Evolutionary conservation across 768 basidiomycete species (phyloP).

Genomic region (Boletales sp.): DNA sequence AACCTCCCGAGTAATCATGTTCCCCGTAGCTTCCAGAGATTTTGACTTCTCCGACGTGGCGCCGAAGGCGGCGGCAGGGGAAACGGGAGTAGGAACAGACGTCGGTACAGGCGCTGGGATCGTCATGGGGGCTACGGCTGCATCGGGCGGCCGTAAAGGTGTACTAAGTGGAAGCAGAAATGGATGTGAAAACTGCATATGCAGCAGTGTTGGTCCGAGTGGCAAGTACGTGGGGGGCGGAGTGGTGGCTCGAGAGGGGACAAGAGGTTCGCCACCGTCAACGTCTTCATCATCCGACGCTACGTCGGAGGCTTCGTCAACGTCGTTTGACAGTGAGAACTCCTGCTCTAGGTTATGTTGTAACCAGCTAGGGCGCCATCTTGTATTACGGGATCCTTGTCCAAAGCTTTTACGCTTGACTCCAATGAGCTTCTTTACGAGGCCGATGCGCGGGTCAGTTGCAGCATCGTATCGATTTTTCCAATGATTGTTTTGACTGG

Average conservation of each 20-base stretch:
- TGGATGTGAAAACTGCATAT: conserved; percentile 64
- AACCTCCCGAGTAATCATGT: conserved; percentile 59
- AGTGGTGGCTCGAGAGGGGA: conserved; percentile 55
- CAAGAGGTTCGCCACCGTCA: conserved; percentile 22
- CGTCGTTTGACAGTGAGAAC: conserved; percentile 29
- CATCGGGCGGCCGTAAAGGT: conserved; percentile 57
- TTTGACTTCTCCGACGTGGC: conserved; percentile 62
- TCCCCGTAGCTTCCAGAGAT: conserved; percentile 64
- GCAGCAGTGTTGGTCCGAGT: conserved; percentile 62
- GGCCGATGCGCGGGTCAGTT: conserved; percentile 71
- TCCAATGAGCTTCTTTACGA: conserved; percentile 65
- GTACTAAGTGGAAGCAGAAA: conserved; percentile 59
- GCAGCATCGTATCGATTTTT: conserved; percentile 48
- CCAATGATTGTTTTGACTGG: conserved; percentile 39
- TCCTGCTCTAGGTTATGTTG: conserved; percentile 49
- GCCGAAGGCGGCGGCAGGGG: conserved; percentile 69
- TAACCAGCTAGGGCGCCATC: conserved; percentile 42
- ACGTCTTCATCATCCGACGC: conserved; percentile 41
- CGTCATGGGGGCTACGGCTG: conserved; percentile 44
- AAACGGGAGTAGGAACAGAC: conserved; percentile 81
- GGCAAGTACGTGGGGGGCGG: conserved; percentile 73
- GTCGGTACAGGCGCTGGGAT: conserved; percentile 38
- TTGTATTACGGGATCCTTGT: conserved; percentile 34
- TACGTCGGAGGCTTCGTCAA: conserved; percentile 37
- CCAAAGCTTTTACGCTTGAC: conserved; percentile 60